Conservation (phyloP, 352 stramenopile species). For the Thraustotheca clavata region DNA sequence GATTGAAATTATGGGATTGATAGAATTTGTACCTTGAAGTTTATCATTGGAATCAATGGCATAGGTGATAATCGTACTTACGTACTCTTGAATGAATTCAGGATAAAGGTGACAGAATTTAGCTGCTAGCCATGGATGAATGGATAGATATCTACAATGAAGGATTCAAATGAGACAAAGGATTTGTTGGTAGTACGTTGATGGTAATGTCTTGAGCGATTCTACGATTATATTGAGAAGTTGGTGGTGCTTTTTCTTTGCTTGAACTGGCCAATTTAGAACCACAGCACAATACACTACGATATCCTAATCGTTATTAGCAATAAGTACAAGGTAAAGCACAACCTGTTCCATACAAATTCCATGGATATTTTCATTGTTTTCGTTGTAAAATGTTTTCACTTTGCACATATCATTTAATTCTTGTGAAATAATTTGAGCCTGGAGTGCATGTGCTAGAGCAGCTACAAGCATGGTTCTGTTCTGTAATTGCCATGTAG, state of each 20-base stretch:
- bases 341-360: constrained; percentile 1
- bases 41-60: background rate
- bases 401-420: background rate
- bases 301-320: background rate
- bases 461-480: background rate
- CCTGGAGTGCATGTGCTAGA: background rate
- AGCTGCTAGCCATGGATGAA: background rate
- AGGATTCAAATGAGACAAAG: background rate
- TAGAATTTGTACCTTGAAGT: background rate
- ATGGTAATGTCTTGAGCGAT: background rate
- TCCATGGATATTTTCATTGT: background rate
- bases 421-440: background rate
- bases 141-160: background rate
- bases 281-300: background rate
- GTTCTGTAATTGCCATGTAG: background rate
- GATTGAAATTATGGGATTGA: background rate
- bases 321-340: too few species aligned
- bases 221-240: background rate
- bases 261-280: background rate
- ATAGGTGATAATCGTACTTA: background rate
- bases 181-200: background rate
- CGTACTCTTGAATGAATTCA: background rate
- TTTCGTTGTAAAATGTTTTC: background rate
- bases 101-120: background rate
- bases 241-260: background rate